Conservation (phyloP, 2,329 filamentous ascomycete species). For the Sphaerulina vaccinii region DNA sequence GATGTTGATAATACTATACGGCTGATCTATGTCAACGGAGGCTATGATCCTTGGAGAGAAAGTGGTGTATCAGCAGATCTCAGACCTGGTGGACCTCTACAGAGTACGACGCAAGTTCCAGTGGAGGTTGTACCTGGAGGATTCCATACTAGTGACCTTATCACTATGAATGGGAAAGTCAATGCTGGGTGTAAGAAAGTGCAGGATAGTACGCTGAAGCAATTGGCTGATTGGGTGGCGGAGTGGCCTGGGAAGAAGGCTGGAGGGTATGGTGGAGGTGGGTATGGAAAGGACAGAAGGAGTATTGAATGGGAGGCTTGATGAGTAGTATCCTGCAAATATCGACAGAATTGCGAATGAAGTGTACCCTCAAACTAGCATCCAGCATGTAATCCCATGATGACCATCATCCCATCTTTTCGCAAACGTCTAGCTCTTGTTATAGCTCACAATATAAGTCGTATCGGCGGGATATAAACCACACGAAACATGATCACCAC, state of each 20-base stretch:
- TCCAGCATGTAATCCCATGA: too few relatives aligned
- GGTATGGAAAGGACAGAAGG: not conserved
- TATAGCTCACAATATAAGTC: too few relatives aligned
- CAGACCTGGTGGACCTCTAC: slow-evolving; percentile 55
- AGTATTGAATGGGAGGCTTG: too few relatives aligned
- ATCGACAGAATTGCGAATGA: too few relatives aligned
- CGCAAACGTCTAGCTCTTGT: too few relatives aligned
- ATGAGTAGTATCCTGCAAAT: too few relatives aligned
- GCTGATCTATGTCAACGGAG: slow-evolving; percentile 59
- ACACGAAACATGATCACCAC: too few relatives aligned
- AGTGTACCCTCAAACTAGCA: too few relatives aligned
- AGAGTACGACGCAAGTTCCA: slow-evolving; percentile 49
- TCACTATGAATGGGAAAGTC: slow-evolving; percentile 45
- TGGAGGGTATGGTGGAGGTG: not conserved
- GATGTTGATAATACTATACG: slow-evolving; percentile 50
- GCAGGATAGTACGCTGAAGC: slow-evolving; percentile 50
- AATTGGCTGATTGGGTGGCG: slow-evolving; percentile 55
- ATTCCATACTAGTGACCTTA: slow-evolving; percentile 58
- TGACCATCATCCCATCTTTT: too few relatives aligned
- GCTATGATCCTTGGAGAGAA: slow-evolving; percentile 61
- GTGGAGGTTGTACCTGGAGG: slow-evolving; percentile 55
- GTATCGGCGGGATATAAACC: too few relatives aligned
- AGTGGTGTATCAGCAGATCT: slow-evolving; percentile 54
- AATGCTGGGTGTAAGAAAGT: slow-evolving; percentile 52
- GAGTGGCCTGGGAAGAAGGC: slow-evolving; percentile 39